Base-by-base conservation (phyloP, 2,329 filamentous ascomycete species). In the Fusarium subglutinans region DNA sequence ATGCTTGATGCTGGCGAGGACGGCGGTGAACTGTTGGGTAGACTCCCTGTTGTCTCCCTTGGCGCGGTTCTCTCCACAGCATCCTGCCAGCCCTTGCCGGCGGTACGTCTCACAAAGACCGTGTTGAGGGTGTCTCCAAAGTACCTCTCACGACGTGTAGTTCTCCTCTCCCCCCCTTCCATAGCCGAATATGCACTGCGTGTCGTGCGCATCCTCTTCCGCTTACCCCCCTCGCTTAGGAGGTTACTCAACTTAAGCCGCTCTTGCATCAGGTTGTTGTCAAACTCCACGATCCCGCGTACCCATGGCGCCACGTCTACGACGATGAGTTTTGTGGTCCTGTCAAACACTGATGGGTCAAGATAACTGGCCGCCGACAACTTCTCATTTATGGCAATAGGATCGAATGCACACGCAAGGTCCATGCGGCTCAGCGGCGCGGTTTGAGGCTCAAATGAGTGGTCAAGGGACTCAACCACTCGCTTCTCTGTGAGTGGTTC, bases 231-330 rank as follows among this genome's bases (percentile, higher is more conserved):
- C 71, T 91, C 88, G 59, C 88, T 90, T 18, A 93, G 82, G 3
- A 94, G 81, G 61, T 86, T 90, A 73, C 90, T 90, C 15, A 93
- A 82, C 24, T 88, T 87, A 13, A 89, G 80, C 17, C 94, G 89
- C 72, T 94, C 90, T 69, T 90, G 86, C 77, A 94, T 92, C 3
- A 96, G 87, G 3, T 86, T 87, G 26, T 90, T 84, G 76, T 98
- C 96, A 79, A 92, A 93, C 1, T 91, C 87, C 5, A 96, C 91
- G 68, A 99, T 98, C 43, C 88, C 87, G 17, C 97, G 93, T n/a
- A 98, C 89, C 80, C 94, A 98, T 0, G 97, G 96, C 1, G 95
- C 95, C 5, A 98, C 86, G 72, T 99, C 96, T 18, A 92, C 84
- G 0, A 89, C 87, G 38, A 98, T 90, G 26, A 91, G 85, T 2